These are phyloP conservation scores for Aspergillus leporis DNA, from an alignment of 495 filamentous ascomycete species.

Conservation along the genomic window DNA sequence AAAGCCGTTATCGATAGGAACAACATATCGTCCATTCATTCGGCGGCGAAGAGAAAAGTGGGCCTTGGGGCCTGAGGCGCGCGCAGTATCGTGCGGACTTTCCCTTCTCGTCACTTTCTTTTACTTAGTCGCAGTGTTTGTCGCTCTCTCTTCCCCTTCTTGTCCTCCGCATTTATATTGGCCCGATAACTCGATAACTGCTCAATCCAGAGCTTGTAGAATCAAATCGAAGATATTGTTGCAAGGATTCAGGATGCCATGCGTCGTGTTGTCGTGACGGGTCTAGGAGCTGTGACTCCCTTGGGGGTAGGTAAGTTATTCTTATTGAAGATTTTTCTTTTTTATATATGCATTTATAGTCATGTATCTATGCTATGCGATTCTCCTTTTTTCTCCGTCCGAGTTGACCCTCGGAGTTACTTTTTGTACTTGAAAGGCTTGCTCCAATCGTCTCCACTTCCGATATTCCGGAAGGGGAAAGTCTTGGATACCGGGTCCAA, in stretches of 20 bases:
- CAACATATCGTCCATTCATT: not conserved
- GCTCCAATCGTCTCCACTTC: conserved; percentile 19
- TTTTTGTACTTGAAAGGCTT: not conserved
- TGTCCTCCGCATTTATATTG: not conserved
- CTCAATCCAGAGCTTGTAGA: not conserved
- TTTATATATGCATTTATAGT: not conserved
- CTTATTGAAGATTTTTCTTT: not conserved
- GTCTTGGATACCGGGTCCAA: conserved; percentile 11
- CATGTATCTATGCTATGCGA: not conserved
- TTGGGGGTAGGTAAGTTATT: conserved; percentile 69
- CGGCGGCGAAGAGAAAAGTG: not conserved
- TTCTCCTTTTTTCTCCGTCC: not conserved
- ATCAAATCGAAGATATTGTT: not conserved
- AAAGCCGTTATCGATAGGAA: conserved; percentile 22
- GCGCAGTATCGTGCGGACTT: conserved; percentile 45
- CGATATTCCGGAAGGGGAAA: conserved; percentile 23
- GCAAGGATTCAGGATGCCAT: conserved; percentile 51
- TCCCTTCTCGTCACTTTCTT: conserved; percentile 39
- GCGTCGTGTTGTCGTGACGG: conserved; percentile 94
- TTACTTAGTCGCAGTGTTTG: conserved; percentile 13
- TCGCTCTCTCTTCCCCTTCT: conserved; percentile 6
- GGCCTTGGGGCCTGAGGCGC: conserved; percentile 22
- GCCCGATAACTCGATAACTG: not conserved
- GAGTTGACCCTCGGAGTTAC: not conserved
- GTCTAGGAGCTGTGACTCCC: conserved; percentile 89